phyloP scores from a whole-genome alignment of 257 asterid species.

The Haberlea rhodopensis region DNA sequence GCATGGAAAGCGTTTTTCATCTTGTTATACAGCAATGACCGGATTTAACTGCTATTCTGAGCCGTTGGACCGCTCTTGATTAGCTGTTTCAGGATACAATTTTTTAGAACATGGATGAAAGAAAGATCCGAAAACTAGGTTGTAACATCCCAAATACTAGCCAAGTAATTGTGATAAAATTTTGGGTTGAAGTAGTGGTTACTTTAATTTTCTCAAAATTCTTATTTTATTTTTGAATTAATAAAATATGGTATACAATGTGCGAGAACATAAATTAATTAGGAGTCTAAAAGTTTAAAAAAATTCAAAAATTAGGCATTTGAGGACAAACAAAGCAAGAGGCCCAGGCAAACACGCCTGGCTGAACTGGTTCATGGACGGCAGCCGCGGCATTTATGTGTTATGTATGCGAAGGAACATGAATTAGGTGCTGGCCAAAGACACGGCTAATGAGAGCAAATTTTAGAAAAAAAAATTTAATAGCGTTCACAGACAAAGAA shows the following conservation, averaged over 20 bases:
- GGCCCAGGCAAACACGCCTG: neutral
- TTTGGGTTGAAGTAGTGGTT: neutral
- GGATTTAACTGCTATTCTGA: constrained; percentile 46
- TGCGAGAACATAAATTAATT: neutral
- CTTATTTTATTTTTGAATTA: no score
- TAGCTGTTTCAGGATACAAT: constrained; percentile 47
- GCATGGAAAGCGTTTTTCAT: constrained; percentile 31
- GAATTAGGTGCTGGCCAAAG: no score
- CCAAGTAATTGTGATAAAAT: no score
- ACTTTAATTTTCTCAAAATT: neutral
- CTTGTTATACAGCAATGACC: constrained; percentile 26
- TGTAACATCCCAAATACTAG: neutral
- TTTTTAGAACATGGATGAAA: constrained; percentile 11
- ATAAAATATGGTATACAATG: neutral
- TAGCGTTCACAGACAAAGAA: no score
- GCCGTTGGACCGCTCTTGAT: constrained; percentile 53
- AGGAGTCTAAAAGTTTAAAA: neutral
- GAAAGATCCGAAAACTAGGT: constrained; percentile 14
- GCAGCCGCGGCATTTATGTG: neutral
- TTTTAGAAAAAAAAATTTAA: no score
- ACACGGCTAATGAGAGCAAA: no score
- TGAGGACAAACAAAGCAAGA: neutral
- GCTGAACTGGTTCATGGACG: neutral
- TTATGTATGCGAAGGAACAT: neutral
- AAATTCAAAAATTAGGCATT: neutral